Percentiles rank a stretch among this genome's conserved stretches.
Evolutionary conservation across 345 rosid species (phyloP).

Genomic region (Hibiscus mutabilis): DNA sequence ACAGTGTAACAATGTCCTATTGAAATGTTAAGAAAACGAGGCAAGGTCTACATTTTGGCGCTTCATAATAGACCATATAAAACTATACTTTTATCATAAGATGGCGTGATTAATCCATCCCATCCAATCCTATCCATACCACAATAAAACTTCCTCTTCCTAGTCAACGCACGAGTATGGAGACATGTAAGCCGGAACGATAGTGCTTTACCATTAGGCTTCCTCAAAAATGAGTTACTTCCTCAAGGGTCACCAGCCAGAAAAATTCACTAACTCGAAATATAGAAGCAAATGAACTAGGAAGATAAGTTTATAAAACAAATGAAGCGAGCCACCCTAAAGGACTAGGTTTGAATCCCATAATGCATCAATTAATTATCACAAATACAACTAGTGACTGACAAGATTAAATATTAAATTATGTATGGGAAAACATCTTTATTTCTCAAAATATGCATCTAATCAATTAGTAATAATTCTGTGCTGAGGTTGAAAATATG

Average conservation of each 20-base stretch:
- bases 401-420: background rate
- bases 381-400: background rate
- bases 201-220: background rate
- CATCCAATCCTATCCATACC: too few species aligned
- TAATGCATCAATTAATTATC: background rate
- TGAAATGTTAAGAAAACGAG: background rate
- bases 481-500: background rate
- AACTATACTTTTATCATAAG: too few species aligned
- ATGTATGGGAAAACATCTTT: background rate
- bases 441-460: constrained; percentile 3
- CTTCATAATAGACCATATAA: background rate
- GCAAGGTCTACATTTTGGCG: background rate
- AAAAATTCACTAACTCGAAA: background rate
- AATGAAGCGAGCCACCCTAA: background rate
- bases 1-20: background rate
- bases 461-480: background rate
- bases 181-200: background rate
- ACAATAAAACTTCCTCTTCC: background rate
- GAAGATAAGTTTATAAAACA: background rate
- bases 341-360: background rate
- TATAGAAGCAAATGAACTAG: background rate
- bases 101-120: too few species aligned
- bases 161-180: background rate
- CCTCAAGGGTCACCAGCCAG: background rate
- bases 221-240: background rate